Base-by-base conservation (phyloP, 176 grass and related monocot genomes). In the Oryza officinalis region DNA sequence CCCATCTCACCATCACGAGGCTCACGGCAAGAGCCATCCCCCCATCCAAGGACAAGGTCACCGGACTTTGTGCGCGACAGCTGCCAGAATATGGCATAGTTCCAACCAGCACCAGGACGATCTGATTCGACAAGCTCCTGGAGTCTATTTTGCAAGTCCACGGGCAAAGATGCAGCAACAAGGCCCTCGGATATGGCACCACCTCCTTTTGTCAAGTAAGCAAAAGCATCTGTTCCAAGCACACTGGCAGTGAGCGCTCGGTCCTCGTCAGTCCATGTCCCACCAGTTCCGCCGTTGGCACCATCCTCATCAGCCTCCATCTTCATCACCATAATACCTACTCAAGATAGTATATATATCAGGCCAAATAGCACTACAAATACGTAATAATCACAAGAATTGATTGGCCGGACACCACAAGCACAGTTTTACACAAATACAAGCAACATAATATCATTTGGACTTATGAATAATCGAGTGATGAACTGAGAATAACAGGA, bases 51-150 rank as follows among this genome's bases (percentile, higher is more conserved):
- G 72, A 98, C 89, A 11, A 98, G 81, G 64, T 96, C 93, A 52
- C 91, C 93, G 14, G 87, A 88, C 74, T 94, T 95, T 54, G 96
- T 87, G 25, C 87, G 93, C 0, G 93, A 95, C 18, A 95, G 79
- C 86, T 98, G 96, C 96, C 96, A 98, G 85, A 95, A 95, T 27
- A 98, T 98, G 69, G 93, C 93, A 66, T 95, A 98, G 80, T 93
- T 98, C 96, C 96, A 98, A 63, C 96, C 91, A 22, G 91, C 76
- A 22, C 81, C 87, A 6, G 87, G 87, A 31, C 41, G 46, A 4
- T 89, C 87, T 38, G 93, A 84, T 78, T 98, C 93, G 1, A 95
- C 93, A 43, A 98, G 89, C 83, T 98, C 89, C 75, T 94, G 87
- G 4, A 98, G 89, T 84, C 88, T 95, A 63, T 87, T 98, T 35